Evolutionary conservation across 2,329 filamentous ascomycete genomes (phyloP).

Genomic region (Coleophoma eucalyptorum): DNA sequence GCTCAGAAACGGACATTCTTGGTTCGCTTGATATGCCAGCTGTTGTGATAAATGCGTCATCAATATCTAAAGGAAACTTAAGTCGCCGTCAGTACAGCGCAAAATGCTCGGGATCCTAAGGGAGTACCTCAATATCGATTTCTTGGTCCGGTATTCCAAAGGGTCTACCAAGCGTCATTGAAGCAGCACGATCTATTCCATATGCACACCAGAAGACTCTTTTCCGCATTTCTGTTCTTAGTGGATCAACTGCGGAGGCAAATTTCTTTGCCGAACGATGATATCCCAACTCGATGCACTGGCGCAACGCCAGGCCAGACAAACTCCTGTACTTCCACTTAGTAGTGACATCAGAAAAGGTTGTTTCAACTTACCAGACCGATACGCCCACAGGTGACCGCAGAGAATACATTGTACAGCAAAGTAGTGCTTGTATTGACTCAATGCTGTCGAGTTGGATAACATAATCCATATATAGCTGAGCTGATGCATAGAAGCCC

Average conservation of each 20-base stretch:
- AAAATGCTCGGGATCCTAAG: background rate
- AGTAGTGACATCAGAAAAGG: background rate
- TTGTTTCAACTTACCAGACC: conserved; percentile 14
- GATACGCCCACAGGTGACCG: conserved; percentile 20
- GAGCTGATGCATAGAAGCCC: conserved; percentile 14
- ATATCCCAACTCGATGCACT: conserved; percentile 30
- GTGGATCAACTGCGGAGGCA: conserved; percentile 6
- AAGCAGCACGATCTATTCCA: conserved; percentile 27
- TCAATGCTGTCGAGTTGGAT: conserved; percentile 19
- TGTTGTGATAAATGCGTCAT: background rate
- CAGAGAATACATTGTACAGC: conserved; percentile 17
- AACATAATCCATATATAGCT: conserved; percentile 12
- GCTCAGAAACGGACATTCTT: conserved; percentile 1
- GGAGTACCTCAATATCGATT: conserved; percentile 22
- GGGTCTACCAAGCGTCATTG: conserved; percentile 26
- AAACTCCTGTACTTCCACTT: conserved; percentile 20
- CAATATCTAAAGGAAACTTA: background rate
- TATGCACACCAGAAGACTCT: conserved; percentile 29
- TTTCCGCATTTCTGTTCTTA: conserved; percentile 25
- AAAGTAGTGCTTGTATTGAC: conserved; percentile 20
- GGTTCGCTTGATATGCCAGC: background rate
- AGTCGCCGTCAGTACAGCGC: background rate
- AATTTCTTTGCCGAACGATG: conserved; percentile 22
- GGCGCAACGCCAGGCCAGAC: conserved; percentile 27
- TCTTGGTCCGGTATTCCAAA: conserved; percentile 20